phyloP scores from a whole-genome alignment of 371 early-diverging fungal genomes.

The Gilbertella persicaria region DNA sequence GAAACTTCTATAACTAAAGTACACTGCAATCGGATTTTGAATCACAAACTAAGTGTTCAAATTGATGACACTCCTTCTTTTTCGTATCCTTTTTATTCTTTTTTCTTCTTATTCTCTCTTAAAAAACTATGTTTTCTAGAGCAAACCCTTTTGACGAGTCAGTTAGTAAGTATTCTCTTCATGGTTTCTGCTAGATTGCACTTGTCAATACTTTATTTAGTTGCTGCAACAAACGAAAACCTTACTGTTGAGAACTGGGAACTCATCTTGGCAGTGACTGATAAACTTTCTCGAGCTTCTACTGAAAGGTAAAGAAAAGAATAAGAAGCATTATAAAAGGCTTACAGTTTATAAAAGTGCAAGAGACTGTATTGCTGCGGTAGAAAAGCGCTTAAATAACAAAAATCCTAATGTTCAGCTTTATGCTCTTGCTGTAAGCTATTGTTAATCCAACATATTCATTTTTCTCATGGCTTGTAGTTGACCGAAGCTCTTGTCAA shows the following conservation, averaged over 20 bases:
- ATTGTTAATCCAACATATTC: neutral
- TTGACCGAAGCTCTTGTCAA: slow-evolving; percentile 86
- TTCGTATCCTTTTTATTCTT: slow-evolving; percentile 4
- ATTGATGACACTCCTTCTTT: no score
- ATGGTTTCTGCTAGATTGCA: neutral
- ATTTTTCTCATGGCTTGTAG: slow-evolving; percentile 25
- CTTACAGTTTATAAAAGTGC: slow-evolving; percentile 42
- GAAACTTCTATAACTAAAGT: no score
- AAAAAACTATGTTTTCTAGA: slow-evolving; percentile 56
- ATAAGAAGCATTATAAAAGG: neutral
- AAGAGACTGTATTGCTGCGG: slow-evolving; percentile 70
- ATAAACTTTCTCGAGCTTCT: slow-evolving; percentile 66
- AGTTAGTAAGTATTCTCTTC: slow-evolving; percentile 51
- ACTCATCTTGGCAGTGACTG: slow-evolving; percentile 85
- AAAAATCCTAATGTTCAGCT: slow-evolving; percentile 87
- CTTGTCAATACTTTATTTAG: slow-evolving; percentile 33
- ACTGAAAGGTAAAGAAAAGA: slow-evolving; percentile 44
- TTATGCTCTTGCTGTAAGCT: slow-evolving; percentile 70
- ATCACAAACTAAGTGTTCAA: no score
- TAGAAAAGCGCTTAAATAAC: slow-evolving; percentile 74
- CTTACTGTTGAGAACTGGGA: slow-evolving; percentile 95
- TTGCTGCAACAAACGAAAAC: slow-evolving; percentile 87
- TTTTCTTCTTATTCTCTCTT: slow-evolving; percentile 5
- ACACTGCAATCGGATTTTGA: no score
- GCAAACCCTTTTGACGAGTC: slow-evolving; percentile 63